A percentile compares a stretch with the other conserved stretches of the same genome.
Conservation (phyloP, 768 basidiomycete species). For the Exidia glandulosa region DNA sequence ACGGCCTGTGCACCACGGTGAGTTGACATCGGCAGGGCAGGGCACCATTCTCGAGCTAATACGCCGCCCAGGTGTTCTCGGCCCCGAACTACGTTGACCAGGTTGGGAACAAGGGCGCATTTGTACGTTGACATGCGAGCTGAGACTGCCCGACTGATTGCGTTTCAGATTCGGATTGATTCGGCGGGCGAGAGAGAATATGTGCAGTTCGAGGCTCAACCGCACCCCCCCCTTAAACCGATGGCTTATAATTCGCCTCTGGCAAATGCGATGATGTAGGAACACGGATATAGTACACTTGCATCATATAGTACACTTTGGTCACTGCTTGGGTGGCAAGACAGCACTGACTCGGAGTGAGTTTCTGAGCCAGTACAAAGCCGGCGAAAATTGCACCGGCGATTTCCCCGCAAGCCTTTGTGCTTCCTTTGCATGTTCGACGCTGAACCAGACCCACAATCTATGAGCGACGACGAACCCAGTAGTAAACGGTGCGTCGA, state of each 20-base stretch:
- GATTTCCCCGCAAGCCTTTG: not conserved
- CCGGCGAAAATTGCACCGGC: not conserved
- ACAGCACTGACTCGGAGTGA: too few species aligned
- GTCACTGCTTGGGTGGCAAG: not conserved
- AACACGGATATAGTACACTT: not conserved
- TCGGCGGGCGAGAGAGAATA: constrained; percentile 62
- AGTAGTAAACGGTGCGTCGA: not conserved
- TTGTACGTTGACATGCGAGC: constrained; percentile 53
- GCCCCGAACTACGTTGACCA: constrained; percentile 95
- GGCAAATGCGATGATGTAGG: constrained; percentile 58
- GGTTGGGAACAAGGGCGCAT: constrained; percentile 84
- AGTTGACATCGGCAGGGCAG: constrained; percentile 24
- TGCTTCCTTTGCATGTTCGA: not conserved
- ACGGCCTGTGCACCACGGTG: constrained; percentile 89
- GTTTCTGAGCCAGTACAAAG: not conserved
- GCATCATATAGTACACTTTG: not conserved
- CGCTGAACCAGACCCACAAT: not conserved
- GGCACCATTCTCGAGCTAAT: constrained; percentile 3
- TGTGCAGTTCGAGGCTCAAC: constrained; percentile 72
- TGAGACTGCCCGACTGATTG: not conserved
- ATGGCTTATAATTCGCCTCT: constrained; percentile 79
- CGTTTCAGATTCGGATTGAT: constrained; percentile 58
- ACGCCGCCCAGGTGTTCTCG: constrained; percentile 58
- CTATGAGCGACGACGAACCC: not conserved
- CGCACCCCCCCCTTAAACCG: constrained; percentile 83